Base-by-base conservation (phyloP, 208 protist species). In the Leishmania guyanensis region DNA sequence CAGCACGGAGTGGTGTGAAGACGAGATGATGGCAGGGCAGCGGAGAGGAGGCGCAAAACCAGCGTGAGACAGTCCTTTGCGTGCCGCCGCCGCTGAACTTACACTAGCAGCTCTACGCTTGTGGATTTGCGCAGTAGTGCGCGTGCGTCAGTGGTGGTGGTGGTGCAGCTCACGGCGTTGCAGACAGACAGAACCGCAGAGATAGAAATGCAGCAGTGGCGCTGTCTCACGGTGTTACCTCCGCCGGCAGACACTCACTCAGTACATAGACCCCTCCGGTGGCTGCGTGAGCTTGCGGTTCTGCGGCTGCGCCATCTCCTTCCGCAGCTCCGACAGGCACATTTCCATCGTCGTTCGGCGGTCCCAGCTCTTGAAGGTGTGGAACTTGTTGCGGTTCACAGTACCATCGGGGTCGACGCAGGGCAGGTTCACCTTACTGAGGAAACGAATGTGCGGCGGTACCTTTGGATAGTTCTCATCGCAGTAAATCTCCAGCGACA, bases 381-480 rank as follows among this genome's bases (percentile, higher is more conserved):
- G 77, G 77, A 97, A 97, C 77, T 89, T 91, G 36, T 22, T 78
- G 50, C 86, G 86, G 84, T 94, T 94, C 16, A 97, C 93, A 6
- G 88, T 94, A 56, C 94, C 94, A 56, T 97, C 88, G 14, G 89
- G 66, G 71, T 92, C 89, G 33, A 97, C 91, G 84, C 94, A 97
- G 26, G 94, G 92, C 60, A 97, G 81, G 84, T 97, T 97, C 62
- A 97, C 94, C 78, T 89, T 90, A 78, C 82, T 94, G 81, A 96
- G 77, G 71, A 97, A 97, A 50, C 90, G 88, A 48, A 97, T 94
- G 84, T 95, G 90, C 50, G 94, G 94, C 16, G 92, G 94, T 16
- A 87, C 88, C 65, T 92, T 95, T 43, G 95, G 95, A 84, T 98
- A 98, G 79, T 96, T 86, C 80, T 97, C 91, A 70, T 97, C 95